Evolutionary conservation across 106 monocot genomes (phyloP), one percentile per base, ranked within the genome.

Genomic region (Phalaenopsis aphrodite): DNA sequence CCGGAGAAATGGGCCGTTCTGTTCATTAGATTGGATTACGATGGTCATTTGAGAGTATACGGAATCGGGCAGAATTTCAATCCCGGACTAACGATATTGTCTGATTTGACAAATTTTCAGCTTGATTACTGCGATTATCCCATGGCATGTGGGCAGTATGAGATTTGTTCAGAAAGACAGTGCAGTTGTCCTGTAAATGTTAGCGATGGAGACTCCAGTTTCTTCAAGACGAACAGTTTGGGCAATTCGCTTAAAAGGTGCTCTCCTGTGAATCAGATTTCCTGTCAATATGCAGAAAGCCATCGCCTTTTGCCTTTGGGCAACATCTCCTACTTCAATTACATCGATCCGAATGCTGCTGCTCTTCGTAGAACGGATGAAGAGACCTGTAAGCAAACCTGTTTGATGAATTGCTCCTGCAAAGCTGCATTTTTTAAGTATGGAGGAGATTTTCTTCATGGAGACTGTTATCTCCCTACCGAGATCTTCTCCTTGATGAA

Each of bases 361-460:
- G 75, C 38, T 77, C 47, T 18, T 36, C 30, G 39, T 8, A 8
- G 24, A 17, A 49, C 58, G 5, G 39, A 78, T 72, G 82, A 86
- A 56, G 79, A 76, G 74, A 75, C 72, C 21, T 90, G 90, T 77
- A 88, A 79, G 79, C 42, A 79, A 57, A 81, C 88, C 2, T 90
- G 90, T 41, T 57, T 88, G 84, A 75, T 47, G 65, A 82, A 84
- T 72, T 89, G 89, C 45, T 82, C 86, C 5, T 89, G 89, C 46
- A 76, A 82, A 55, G 86, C 76, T 37, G 82, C 81, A 10, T 30
- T 86, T 42, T 86, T 86, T 73, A 66, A 66, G 73, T 21, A 75
- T 21, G 52, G 17, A 5, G 16, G 21, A 17, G 39, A 86, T 81
- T 5, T 30, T 76, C 65, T 48, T 5, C 0, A 24, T 7, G 81